A percentile compares a stretch with the other conserved stretches of the same genome.
phyloP scores from a whole-genome alignment of 768 basidiomycete species.

The Termitomyces sp. region DNA sequence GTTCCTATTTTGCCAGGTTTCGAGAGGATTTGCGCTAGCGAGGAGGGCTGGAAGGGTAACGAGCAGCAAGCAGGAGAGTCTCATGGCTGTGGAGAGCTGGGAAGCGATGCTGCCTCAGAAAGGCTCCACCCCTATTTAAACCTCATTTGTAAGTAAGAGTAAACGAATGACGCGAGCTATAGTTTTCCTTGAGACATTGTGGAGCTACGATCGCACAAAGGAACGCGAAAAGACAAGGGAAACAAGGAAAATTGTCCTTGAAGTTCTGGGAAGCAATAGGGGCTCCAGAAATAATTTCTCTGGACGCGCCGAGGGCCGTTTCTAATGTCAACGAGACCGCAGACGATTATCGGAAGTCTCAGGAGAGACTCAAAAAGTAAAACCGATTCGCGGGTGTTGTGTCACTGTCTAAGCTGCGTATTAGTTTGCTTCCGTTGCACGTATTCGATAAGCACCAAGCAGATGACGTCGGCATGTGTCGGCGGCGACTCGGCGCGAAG shows the following conservation, averaged over 20 bases:
- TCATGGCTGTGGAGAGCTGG: conserved; percentile 9
- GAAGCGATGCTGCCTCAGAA: not conserved
- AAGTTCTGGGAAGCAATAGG: conserved; percentile 3
- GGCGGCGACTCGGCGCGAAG: not conserved
- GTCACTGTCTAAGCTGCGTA: conserved; percentile 9
- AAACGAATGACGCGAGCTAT: conserved; percentile 9
- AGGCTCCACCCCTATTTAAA: conserved; percentile 15
- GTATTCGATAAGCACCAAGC: not conserved
- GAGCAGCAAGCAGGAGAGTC: conserved; percentile 7
- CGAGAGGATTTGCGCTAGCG: not conserved
- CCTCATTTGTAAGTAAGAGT: conserved; percentile 9
- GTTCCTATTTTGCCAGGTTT: not conserved
- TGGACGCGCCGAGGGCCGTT: not conserved
- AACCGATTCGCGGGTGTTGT: conserved; percentile 11
- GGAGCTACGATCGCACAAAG: not conserved
- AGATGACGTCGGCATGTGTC: not conserved
- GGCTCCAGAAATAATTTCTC: not conserved
- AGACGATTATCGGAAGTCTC: conserved; percentile 1
- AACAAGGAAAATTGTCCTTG: not conserved
- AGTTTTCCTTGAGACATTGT: conserved; percentile 12
- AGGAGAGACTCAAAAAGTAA: conserved; percentile 7
- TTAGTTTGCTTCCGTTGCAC: conserved; percentile 4
- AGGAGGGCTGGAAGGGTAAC: conserved; percentile 4
- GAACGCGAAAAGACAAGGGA: not conserved
- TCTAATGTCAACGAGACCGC: not conserved